phyloP scores from a whole-genome alignment of 495 filamentous ascomycete species.

The Xylaria bambusicola region DNA sequence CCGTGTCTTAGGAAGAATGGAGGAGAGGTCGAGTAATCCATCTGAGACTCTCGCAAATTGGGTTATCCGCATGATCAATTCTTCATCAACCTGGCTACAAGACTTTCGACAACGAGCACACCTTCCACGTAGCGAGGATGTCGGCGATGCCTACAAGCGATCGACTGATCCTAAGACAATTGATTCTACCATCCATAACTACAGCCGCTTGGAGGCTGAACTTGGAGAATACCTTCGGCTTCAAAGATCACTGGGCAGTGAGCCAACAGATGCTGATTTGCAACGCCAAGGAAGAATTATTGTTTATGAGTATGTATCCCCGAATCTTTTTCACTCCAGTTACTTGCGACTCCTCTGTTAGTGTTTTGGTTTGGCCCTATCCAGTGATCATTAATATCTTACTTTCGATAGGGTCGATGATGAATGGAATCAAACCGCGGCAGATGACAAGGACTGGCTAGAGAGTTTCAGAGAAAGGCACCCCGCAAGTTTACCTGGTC shows the following conservation, averaged over 20 bases:
- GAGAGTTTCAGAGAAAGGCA: constrained; percentile 46
- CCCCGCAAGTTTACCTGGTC: constrained; percentile 7
- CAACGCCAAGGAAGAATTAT: constrained; percentile 64
- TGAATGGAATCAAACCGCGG: constrained; percentile 71
- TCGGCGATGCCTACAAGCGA: constrained; percentile 43
- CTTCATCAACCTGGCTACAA: constrained; percentile 47
- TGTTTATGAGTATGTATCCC: constrained; percentile 52
- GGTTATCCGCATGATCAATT: constrained; percentile 47
- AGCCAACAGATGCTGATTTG: constrained; percentile 62
- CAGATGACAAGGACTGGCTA: constrained; percentile 67
- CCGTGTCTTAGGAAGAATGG: constrained; percentile 51
- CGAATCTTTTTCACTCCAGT: background rate
- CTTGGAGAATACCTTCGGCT: constrained; percentile 57
- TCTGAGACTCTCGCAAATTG: constrained; percentile 50
- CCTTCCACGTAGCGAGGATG: constrained; percentile 53
- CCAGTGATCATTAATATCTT: background rate
- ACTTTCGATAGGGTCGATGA: constrained; percentile 47
- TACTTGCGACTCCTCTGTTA: no score
- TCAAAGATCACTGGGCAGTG: constrained; percentile 50
- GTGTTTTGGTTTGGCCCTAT: no score
- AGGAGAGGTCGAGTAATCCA: constrained; percentile 44
- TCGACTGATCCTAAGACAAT: constrained; percentile 53
- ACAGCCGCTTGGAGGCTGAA: constrained; percentile 58
- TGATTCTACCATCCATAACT: constrained; percentile 56
- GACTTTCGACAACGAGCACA: constrained; percentile 50